Evolutionary conservation across 2,329 filamentous ascomycete species (phyloP), one percentile per base, ranked within the genome.

Genomic region (Atkinsonella hypoxylon): DNA sequence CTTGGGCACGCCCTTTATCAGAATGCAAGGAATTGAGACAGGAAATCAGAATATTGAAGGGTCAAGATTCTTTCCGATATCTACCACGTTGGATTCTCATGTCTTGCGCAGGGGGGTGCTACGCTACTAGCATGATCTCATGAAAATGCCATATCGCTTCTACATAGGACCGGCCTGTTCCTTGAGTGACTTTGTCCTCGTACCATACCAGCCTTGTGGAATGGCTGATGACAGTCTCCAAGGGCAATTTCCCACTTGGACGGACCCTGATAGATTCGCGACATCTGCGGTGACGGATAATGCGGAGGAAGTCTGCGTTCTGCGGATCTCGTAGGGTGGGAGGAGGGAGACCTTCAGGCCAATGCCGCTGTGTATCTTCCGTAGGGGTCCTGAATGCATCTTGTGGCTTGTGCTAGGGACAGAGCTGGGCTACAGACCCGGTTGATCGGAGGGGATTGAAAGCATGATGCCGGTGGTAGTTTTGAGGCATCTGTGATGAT

Each of bases 191-290:
- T 8, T 64, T 73, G 0, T 76, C 77, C 0, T 67, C 54, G 15
- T 86, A 87, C 66, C 82, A 82, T 11, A 87, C 72, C 1, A 87
- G 59, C 0, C 76, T 77, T 30, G 76, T 67, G 0, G 81, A 84
- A 60, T 87, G 83, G 0, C 83, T 78, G 22, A 87, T 71, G 51
- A 87, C 78, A 44, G 76, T 85, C 81, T 8, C 72, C 70, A 1
- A 79, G 56, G 0, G 75, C 74, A 1, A 66, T 64, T 51, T 76
- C 74, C 72, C 74, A 76, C 48, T 58, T 59, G 1, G 62, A 63
- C 8, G 57, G 46, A 3, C 54, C 54, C 55, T 1, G 58, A 49
- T 22, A 54, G 46, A 2, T 51, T 34, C 8, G 49, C 45, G 4
- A 49, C 40, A 5, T 45, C 47, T 4, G 32, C n/a, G 8, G 38